Evolutionary conservation across 208 protist genomes (phyloP), one percentile per base, ranked within the genome.

Genomic region (Crithidia bombi): DNA sequence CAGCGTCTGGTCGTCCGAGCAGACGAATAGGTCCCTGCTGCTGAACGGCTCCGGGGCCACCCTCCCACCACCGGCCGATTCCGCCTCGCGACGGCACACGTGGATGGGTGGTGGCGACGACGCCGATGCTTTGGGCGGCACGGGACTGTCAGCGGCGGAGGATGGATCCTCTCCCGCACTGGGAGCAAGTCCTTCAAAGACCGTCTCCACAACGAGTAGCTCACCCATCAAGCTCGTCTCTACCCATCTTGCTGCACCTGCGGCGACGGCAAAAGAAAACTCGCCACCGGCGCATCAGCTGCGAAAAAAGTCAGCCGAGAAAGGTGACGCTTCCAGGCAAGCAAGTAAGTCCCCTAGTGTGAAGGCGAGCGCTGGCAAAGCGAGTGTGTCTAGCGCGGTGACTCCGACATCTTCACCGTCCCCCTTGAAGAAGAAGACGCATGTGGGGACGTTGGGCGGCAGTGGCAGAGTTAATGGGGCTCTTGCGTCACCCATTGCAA

Each of bases 1-100:
- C 56, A 76, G 55, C 55, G 46, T 46, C 25, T 62, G 35, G 46
- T 65, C 70, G 15, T 69, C 70, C 3, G 70, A 69, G 33, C 54
- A 61, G 39, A 59, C 44, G 14, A 75, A 56, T n/a, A 30, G 55
- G 10, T 68, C 62, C 5, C 11, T 25, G 38, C 28, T 58, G 56
- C 52, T 69, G 2, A 65, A 47, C 19, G 56, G 21, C 12, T 76
- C 70, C 12, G 46, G 46, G 11, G 44, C 62, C 11, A 76, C 70
- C 19, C 54, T 68, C 33, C 58, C 43, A 26, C 46, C 44, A 6
- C 41, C 51, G 6, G 14, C n/a, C 15, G 21, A 35, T 17, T 12
- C 21, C 7, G 26, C 56, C 0, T 56, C 63, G 19, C 63, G 54
- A 5, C 46, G 38, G 9, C 33, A 30, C 35, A 65, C 63, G 21